These are phyloP conservation scores for Trichocladium antarcticum DNA, from an alignment of 495 filamentous ascomycete genomes.

Conservation along the genomic window DNA sequence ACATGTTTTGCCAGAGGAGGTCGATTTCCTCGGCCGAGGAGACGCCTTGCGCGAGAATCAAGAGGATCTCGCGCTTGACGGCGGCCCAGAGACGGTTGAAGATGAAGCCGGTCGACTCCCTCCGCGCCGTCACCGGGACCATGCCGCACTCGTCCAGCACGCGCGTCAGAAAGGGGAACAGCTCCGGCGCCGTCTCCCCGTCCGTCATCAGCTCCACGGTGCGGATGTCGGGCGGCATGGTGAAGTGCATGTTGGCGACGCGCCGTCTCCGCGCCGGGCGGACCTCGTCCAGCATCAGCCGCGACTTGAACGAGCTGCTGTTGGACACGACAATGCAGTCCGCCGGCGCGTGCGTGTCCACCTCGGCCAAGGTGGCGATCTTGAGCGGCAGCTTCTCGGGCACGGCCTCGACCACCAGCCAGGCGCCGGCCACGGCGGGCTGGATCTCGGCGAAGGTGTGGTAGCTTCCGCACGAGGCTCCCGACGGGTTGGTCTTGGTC, in stretches of 20 bases:
- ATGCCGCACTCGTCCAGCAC: slow-evolving; percentile 32
- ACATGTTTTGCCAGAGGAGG: slow-evolving; percentile 32
- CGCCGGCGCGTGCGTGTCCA: slow-evolving; percentile 29
- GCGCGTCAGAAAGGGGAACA: slow-evolving; percentile 35
- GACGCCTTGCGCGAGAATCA: slow-evolving; percentile 42
- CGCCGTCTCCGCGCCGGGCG: slow-evolving; percentile 25
- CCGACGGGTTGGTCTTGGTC: too few relatives aligned
- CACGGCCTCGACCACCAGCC: slow-evolving; percentile 45
- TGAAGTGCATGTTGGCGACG: slow-evolving; percentile 41
- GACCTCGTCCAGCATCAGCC: slow-evolving; percentile 37
- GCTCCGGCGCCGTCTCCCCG: slow-evolving; percentile 35
- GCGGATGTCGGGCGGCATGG: slow-evolving; percentile 39
- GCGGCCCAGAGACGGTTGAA: slow-evolving; percentile 51
- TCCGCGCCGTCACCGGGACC: slow-evolving; percentile 27
- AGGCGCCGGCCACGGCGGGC: slow-evolving; percentile 34
- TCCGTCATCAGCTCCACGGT: slow-evolving; percentile 48
- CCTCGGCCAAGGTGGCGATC: slow-evolving; percentile 37
- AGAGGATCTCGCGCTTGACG: slow-evolving; percentile 43
- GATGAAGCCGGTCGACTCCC: slow-evolving; percentile 46
- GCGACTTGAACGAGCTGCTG: slow-evolving; percentile 38
- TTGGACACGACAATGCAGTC: slow-evolving; percentile 44
- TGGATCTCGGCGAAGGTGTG: slow-evolving; percentile 27
- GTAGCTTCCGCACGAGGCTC: slow-evolving; percentile 9
- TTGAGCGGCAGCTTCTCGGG: slow-evolving; percentile 45
- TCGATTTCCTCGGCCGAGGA: slow-evolving; percentile 40